phyloP scores from a whole-genome alignment of 2,329 filamentous ascomycete species.

The Penicillium sp. region DNA sequence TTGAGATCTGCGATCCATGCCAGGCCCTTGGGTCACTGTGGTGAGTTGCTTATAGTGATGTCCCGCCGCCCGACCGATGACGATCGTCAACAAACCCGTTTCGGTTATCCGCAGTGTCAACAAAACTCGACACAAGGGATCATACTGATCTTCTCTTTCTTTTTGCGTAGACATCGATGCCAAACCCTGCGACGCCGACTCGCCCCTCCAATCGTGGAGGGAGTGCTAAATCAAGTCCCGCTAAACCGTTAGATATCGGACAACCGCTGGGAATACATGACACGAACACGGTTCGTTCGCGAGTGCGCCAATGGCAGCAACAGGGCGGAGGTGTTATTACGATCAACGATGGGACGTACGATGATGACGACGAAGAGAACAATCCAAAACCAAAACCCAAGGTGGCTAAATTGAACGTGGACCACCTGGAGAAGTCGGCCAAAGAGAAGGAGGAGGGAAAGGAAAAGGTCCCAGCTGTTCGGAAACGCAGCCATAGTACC shows the following conservation, averaged over 20 bases:
- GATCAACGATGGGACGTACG: conserved; percentile 62
- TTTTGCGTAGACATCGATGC: conserved; percentile 41
- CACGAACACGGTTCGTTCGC: conserved; percentile 71
- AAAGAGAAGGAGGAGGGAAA: conserved; percentile 18
- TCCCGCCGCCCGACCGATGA: conserved; percentile 4
- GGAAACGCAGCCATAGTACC: conserved; percentile 57
- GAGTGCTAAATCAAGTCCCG: conserved; percentile 59
- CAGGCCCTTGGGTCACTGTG: conserved; percentile 14
- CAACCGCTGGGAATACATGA: conserved; percentile 60
- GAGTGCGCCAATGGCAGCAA: conserved; percentile 84
- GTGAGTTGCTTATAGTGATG: conserved; percentile 15
- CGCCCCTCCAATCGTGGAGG: conserved; percentile 53
- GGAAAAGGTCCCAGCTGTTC: conserved; percentile 29
- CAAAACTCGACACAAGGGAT: conserved; percentile 8
- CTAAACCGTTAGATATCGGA: conserved; percentile 57
- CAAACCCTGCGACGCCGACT: conserved; percentile 43
- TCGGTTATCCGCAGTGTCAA: conserved; percentile 15
- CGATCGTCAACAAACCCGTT: conserved; percentile 21
- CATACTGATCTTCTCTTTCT: neutral
- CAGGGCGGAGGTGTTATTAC: conserved; percentile 69
- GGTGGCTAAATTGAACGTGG: conserved; percentile 33
- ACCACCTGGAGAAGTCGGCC: conserved; percentile 18
- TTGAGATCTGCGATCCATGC: conserved; percentile 14
- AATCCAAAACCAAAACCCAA: conserved; percentile 33
- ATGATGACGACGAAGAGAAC: conserved; percentile 56